Base-by-base conservation (phyloP, 441 rosid species). In the Populus hybrid region DNA sequence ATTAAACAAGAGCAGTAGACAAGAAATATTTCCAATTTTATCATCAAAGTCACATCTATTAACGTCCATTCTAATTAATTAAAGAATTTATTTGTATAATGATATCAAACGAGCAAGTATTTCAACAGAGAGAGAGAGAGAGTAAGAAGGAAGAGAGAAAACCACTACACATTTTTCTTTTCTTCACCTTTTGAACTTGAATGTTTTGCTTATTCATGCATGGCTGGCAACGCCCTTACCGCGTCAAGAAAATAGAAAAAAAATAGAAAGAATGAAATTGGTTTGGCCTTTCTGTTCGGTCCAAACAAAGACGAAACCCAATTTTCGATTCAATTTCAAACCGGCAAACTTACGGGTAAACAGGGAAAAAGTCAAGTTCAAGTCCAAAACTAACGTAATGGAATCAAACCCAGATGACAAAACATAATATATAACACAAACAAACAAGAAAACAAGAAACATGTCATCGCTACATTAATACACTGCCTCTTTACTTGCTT, bases 181-280 rank as follows among this genome's bases (percentile, higher is more conserved):
- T 71, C 21, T 42, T 76, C 67, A 77, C 59, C 78, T 79, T 83
- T 65, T 70, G 71, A 80, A 50, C 70, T 80, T 64, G 79, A 84
- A 79, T 66, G 75, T 35, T 67, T 18, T 74, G 71, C 71, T 28
- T 18, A 7, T 70, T 72, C 80, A 63, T 83, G 86, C 87, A 85
- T 81, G 88, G 87, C 81, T 78, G 85, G 82, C 69, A 77, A 73
- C 36, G 82, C 80, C 84, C 83, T 84, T 85, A 46, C 82, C 78
- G 50, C 78, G 76, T 42, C 40, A 76, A 72, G 71, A 7, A 73
- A 83, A 79, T 38, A 34, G 18, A 9, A 18, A 42, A 26, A 24
- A 12, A 65, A 65, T 2, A 12, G 26, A 24, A 65, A 7, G 11
- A 24, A 23, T 5, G 34, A 12, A 65, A 24, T 9, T 53, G 79